phyloP scores from a whole-genome alignment of 1,139 yeast species.

The Citeromyces hawaiiensis region DNA sequence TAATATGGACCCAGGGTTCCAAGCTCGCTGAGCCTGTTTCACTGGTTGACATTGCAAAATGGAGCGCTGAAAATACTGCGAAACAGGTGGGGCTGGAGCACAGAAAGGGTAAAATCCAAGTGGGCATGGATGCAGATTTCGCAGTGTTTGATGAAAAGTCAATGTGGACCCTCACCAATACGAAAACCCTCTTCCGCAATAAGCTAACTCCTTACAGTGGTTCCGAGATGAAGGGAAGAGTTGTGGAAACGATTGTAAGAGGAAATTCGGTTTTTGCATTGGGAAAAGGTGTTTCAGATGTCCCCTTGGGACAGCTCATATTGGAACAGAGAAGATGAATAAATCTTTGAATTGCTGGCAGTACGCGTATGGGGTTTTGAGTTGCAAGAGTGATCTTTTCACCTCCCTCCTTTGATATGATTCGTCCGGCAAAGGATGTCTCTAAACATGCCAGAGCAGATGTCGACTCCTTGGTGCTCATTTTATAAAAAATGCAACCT shows the following conservation, averaged over 20 bases:
- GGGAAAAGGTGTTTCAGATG: slow-evolving; percentile 40
- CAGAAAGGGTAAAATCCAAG: slow-evolving; percentile 54
- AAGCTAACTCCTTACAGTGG: slow-evolving; percentile 83
- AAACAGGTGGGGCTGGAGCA: slow-evolving; percentile 69
- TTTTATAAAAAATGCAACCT: too few species aligned
- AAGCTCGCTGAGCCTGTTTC: slow-evolving; percentile 38
- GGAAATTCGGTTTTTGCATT: slow-evolving; percentile 55
- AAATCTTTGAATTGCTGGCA: too few species aligned
- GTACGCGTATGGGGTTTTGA: too few species aligned
- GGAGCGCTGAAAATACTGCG: slow-evolving; percentile 81
- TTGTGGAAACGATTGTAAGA: slow-evolving; percentile 64
- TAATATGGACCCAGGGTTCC: slow-evolving; percentile 63
- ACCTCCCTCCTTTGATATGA: too few species aligned
- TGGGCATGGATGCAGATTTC: slow-evolving; percentile 82
- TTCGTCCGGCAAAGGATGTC: too few species aligned
- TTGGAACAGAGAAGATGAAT: slow-evolving; percentile 34
- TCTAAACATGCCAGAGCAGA: too few species aligned
- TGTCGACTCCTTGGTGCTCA: too few species aligned
- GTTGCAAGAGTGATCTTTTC: too few species aligned
- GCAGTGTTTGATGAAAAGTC: slow-evolving; percentile 61
- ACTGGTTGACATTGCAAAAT: slow-evolving; percentile 49
- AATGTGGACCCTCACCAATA: slow-evolving; percentile 41
- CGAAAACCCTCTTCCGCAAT: slow-evolving; percentile 61
- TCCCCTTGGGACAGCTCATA: slow-evolving; percentile 44
- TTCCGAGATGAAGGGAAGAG: slow-evolving; percentile 51